Percentiles rank a stretch among this genome's conserved stretches.
These are phyloP conservation scores for Hyphopichia burtonii DNA, from an alignment of 1,139 yeast genomes.

Conservation along the genomic window DNA sequence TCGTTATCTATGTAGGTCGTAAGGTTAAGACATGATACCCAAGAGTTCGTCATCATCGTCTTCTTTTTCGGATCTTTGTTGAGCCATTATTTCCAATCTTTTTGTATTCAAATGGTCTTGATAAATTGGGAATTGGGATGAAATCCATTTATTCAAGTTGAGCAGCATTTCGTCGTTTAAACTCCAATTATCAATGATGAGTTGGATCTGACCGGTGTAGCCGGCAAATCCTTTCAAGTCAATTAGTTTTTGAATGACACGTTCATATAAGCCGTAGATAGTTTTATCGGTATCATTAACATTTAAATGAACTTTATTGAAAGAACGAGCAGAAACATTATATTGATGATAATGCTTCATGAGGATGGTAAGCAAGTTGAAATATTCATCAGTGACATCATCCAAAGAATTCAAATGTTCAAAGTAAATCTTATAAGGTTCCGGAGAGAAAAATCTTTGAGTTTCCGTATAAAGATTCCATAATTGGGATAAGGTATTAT, in stretches of 20 bases:
- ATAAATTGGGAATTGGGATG: conserved; percentile 20
- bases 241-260: conserved; percentile 26
- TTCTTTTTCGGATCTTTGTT: conserved; percentile 21
- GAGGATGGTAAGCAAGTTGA: conserved; percentile 22
- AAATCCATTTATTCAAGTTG: conserved; percentile 21
- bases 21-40: conserved; percentile 23
- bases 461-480: conserved; percentile 32
- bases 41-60: conserved; percentile 32
- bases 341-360: conserved; percentile 19
- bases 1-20: too few relatives aligned
- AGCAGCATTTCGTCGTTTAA: conserved; percentile 28
- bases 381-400: conserved; percentile 20
- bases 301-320: conserved; percentile 19
- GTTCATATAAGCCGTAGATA: conserved; percentile 22
- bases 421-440: conserved; percentile 24
- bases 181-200: conserved; percentile 40
- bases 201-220: conserved; percentile 29
- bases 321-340: conserved; percentile 22
- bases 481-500: conserved; percentile 26
- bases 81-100: conserved; percentile 27
- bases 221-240: conserved; percentile 28
- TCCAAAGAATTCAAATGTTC: conserved; percentile 11
- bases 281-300: conserved; percentile 16
- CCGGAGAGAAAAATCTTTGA: conserved; percentile 23
- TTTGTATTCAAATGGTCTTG: conserved; percentile 23